A percentile compares a stretch with the other conserved stretches of the same genome.
Conservation (phyloP, 805 yeast genomes). For the Teunomyces aglyptinius region DNA sequence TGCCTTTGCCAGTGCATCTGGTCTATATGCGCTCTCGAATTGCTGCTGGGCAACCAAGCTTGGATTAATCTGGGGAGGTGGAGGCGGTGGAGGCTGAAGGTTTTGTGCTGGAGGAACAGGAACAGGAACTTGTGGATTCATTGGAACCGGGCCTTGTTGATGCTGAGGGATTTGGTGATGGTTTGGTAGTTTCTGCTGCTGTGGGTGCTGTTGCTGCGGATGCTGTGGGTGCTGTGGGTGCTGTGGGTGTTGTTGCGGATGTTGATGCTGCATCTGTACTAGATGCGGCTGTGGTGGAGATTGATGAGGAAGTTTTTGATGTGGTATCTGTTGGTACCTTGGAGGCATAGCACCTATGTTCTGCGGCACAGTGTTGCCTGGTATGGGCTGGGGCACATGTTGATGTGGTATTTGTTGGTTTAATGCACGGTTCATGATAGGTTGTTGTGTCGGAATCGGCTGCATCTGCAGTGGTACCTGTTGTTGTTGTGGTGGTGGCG, state of each 20-base stretch:
- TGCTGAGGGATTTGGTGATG: conserved; percentile 11
- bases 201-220: conserved; percentile 5
- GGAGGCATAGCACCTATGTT: background rate
- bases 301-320: background rate
- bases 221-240: conserved; percentile 12
- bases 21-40: background rate
- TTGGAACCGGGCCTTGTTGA: conserved; percentile 4
- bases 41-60: conserved; percentile 1
- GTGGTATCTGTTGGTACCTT: background rate
- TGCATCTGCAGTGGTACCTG: background rate
- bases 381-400: background rate
- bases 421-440: background rate
- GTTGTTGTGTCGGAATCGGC: conserved; percentile 3
- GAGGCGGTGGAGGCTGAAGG: background rate
- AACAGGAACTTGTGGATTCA: background rate
- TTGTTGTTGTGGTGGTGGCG: background rate
- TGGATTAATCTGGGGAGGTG: conserved; percentile 7
- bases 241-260: conserved; percentile 3
- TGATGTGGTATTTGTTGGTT: conserved; percentile 1
- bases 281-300: background rate
- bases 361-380: background rate
- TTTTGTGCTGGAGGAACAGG: background rate
- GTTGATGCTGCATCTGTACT: conserved; percentile 17
- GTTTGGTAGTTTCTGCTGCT: conserved; percentile 12
- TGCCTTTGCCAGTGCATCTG: conserved; percentile 3